Base-by-base conservation (phyloP, 2,329 filamentous ascomycete genomes). In the Calonectria naviculata region DNA sequence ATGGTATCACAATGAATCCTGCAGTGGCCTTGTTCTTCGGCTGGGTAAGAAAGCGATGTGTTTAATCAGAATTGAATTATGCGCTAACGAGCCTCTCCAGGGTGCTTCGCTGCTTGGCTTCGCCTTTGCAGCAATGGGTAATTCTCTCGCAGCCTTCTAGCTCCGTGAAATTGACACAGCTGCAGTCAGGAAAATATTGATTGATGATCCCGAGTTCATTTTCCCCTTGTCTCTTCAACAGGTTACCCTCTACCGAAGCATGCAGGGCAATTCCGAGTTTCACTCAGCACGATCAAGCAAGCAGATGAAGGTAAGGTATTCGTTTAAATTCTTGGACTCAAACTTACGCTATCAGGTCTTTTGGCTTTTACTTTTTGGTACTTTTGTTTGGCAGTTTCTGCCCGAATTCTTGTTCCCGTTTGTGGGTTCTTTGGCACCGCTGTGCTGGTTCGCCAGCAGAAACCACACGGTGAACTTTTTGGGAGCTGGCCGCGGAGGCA, bases 361-460 rank as follows among this genome's bases (percentile, higher is more conserved):
- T 79, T 78, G 83, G 12, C 84, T 86, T 0, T 81, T 92, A 0
- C 69, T 87, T 0, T 89, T 83, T 5, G 84, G 91, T 65, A 89
- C 86, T 0, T 73, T 90, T 0, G 47, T 52, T 3, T 92, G 90
- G 90, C 89, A 92, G 69, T 91, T 92, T 71, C 80, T 92, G 0
- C 90, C 90, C 0, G 89, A 92, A 76, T 92, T 86, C 64, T 84
- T 88, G 1, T 91, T 91, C 68, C 89, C 89, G 0, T 88, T 92
- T 78, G 83, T 90, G 1, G 88, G 86, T 9, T 91, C 90, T 0
- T 82, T 92, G 9, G 89, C 90, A 3, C 90, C 91, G 62, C 83
- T 92, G 6, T 92, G 90, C 80, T 92, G 90, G 90, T 89, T 92
- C 3, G 89, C 90, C 3, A 89, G 89, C 1, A 84, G 84, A 19